Evolutionary conservation across 2,329 filamentous ascomycete species (phyloP), one percentile per base, ranked within the genome.

Genomic region (Annulohypoxylon truncatum): DNA sequence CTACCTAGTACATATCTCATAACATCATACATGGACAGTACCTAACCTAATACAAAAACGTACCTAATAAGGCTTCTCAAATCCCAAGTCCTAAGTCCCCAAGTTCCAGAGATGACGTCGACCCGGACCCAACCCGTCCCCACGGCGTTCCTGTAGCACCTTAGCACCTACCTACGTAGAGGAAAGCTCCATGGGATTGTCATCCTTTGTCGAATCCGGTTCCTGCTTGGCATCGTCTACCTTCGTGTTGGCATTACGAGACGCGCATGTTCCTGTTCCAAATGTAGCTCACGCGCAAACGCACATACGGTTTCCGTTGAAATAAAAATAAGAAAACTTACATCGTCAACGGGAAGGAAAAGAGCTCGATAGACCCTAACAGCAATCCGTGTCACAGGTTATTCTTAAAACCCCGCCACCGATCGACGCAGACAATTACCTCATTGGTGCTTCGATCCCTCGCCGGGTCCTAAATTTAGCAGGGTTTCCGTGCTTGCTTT

Each of bases 31-130:
- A 40, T n/a, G n/a, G n/a, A n/a, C n/a, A n/a, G n/a, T n/a, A n/a
- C n/a, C n/a, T n/a, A n/a, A n/a, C n/a, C n/a, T n/a, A n/a, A n/a
- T n/a, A n/a, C n/a, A n/a, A n/a, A n/a, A n/a, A n/a, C n/a, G n/a
- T n/a, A n/a, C n/a, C n/a, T 28, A 28, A 28, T 28, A 28, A 7
- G 26, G 15, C 22, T 51, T 51, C 44, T 28, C 31, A 44, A 35
- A 29, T 44, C 35, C 38, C 47, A 50, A 31, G 47, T 55, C 35
- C 13, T 8, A 48, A 48, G 12, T 48, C 44, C 44, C 44, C 20
- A 53, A 31, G 47, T 31, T 59, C 54, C 33, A 62, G 31, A 56
- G 31, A 66, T 68, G 66, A 68, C 66, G 63, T 68, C 63, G 55
- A 46, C 51, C 51, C 54, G 18, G 48, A 48, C 52, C 52, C 48